Evolutionary conservation across 2,329 filamentous ascomycete species (phyloP).

Genomic region (Myriosclerotinia scirpicola): DNA sequence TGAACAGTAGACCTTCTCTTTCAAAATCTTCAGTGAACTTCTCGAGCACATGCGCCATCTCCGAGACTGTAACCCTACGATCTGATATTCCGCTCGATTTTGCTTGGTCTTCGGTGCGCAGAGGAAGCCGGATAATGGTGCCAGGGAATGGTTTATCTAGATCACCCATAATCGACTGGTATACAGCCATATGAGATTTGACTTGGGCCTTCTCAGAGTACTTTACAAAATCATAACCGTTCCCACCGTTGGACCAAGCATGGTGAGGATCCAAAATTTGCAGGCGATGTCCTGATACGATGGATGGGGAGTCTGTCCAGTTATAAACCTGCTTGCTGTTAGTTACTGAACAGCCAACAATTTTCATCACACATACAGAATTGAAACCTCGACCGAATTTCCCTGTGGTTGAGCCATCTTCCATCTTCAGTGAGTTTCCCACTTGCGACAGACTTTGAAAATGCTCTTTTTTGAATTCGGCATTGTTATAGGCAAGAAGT

Average conservation of each 20-base stretch:
- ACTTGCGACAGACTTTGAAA: conserved; percentile 39
- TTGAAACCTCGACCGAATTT: conserved; percentile 44
- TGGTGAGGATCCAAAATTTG: conserved; percentile 42
- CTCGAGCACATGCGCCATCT: conserved; percentile 37
- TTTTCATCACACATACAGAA: conserved; percentile 34
- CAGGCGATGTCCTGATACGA: conserved; percentile 39
- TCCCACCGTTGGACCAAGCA: conserved; percentile 40
- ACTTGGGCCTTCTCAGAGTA: conserved; percentile 32
- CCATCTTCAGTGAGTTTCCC: conserved; percentile 40
- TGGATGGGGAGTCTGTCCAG: conserved; percentile 43
- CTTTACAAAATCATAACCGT: conserved; percentile 39
- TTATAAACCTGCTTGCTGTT: conserved; percentile 39
- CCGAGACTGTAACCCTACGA: conserved; percentile 30
- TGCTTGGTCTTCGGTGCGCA: conserved; percentile 38
- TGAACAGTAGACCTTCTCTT: conserved; percentile 39
- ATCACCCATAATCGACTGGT: conserved; percentile 32
- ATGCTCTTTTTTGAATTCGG: conserved; percentile 37
- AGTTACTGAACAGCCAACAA: conserved; percentile 13
- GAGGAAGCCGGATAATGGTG: conserved; percentile 42
- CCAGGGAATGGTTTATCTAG: conserved; percentile 33
- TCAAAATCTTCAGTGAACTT: conserved; percentile 37
- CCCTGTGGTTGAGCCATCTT: conserved; percentile 40
- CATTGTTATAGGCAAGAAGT: conserved; percentile 41
- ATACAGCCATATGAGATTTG: conserved; percentile 40
- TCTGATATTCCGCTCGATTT: conserved; percentile 38